Evolutionary conservation across 1,284 basidiomycete species (phyloP), one percentile per base, ranked within the genome.

Genomic region (Leccinum angustisporum): DNA sequence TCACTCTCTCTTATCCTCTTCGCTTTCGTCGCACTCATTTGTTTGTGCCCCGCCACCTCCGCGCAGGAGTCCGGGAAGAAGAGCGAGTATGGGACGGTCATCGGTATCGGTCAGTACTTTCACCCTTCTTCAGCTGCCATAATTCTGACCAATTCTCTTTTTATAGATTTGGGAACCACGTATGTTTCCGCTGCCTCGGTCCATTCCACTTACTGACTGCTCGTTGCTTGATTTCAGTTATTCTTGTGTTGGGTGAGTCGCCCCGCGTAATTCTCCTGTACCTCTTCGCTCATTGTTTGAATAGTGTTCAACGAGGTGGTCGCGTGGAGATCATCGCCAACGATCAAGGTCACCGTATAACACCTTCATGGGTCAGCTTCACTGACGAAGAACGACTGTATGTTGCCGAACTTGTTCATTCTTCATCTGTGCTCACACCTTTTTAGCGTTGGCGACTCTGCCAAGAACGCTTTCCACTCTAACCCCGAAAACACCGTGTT

Each of bases 301-400:
- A 9, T 67, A 94, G 95, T 83, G 93, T 98, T 61, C 93, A 95
- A 79, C 90, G 91, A 63, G 90, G 90, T 64, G 95, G 94, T 69
- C 91, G 92, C 70, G 95, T 97, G 48, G 95, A 98, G 79, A 97
- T 97, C 70, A 95, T 97, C 72, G 93, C 95, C 76, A 97, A 97
- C 80, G 95, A 97, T 82, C 95, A 97, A 77, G 95, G 95, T 77
- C 92, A 97, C 80, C 92, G 95, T 79, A 97, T 97, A 78, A 97
- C 95, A 31, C 95, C 95, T 48, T 97, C 94, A 73, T 95, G 92
- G 92, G 95, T 97, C 67, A 83, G 84, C 66, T 97, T 97, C 81
- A 86, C 88, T 55, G 90, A 95, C 9, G 93, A 95, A 1, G 97
- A 99, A 78, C 90, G 96, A 77, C 85, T 98, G 86, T 89, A 69